These are phyloP conservation scores for Xylaria flabelliformis DNA, from an alignment of 495 filamentous ascomycete species.

Conservation along the genomic window DNA sequence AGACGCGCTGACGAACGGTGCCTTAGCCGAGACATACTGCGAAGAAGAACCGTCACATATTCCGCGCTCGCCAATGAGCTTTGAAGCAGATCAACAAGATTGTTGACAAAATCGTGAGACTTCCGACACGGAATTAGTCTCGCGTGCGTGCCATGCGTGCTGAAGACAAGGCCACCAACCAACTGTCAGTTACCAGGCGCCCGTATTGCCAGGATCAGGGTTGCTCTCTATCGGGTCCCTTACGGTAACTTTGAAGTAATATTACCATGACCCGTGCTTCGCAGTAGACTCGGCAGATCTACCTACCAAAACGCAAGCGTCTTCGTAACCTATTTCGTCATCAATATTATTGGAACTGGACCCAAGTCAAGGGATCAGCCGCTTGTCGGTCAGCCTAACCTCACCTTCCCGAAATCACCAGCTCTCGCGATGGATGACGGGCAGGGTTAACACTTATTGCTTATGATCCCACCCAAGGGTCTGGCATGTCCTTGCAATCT, in stretches of 20 bases:
- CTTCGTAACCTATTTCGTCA: conserved; percentile 24
- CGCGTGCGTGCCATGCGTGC: background rate
- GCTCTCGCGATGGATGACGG: conserved; percentile 1
- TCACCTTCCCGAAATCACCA: conserved; percentile 27
- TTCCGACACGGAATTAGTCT: background rate
- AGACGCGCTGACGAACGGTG: conserved; percentile 10
- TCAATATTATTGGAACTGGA: conserved; percentile 6
- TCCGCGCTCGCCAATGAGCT: background rate
- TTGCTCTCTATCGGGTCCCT: background rate
- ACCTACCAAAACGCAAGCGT: conserved; percentile 6
- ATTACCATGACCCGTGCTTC: background rate
- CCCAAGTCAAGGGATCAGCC: conserved; percentile 24
- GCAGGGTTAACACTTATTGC: conserved; percentile 14
- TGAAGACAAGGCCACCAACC: conserved; percentile 2
- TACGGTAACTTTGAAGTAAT: background rate
- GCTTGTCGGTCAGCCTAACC: conserved; percentile 20
- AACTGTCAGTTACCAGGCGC: background rate
- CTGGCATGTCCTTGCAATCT: conserved; percentile 25
- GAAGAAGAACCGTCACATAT: conserved; percentile 3
- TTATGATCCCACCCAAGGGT: conserved; percentile 12
- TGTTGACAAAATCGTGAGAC: background rate
- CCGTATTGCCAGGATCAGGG: background rate
- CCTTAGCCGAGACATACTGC: conserved; percentile 16
- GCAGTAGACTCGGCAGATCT: conserved; percentile 6
- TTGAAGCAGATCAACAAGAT: background rate